Evolutionary conservation across 495 filamentous ascomycete genomes (phyloP), one percentile per base, ranked within the genome.

Genomic region (Hypoxylon subgilvum): DNA sequence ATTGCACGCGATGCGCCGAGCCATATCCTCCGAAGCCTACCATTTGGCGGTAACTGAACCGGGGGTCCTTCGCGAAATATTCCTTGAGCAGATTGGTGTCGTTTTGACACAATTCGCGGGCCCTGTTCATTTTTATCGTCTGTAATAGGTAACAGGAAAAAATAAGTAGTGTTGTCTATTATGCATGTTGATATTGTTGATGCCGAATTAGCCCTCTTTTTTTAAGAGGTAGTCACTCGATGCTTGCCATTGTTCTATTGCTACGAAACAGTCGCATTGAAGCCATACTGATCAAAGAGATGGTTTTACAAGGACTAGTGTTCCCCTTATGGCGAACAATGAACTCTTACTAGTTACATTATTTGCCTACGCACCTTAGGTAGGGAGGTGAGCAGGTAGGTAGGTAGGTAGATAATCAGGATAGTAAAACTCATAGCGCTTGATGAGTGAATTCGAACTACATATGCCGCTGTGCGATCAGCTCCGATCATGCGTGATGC

Each of bases 251-350:
- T 40, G 17, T 22, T 43, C 31, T 13, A 4, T 3, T 34, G n/a
- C 31, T 34, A 10, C 10, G 19, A 40, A 10, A 5, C 17, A 40
- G 1, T 40, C 36, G 6, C 12, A 40, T 40, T 40, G 18, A 6
- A 10, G 40, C 40, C 12, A 25, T 14, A 22, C 16, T 27, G 40
- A 43, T 43, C 40, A 43, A 43, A 43, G 40, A 43, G n/a, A 1
- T 13, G 38, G 38, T 22, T 5, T 22, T 40, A 22, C 18, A 40
- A 21, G 7, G 22, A 40, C 40, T 10, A 19, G 40, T 14, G 1
- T 25, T n/a, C 10, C 10, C 21, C 27, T 43, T 43, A 10, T 43
- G 7, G n/a, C 40, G 13, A 43, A 27, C 40, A 43, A 43, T 43
- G 19, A 23, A 10, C 17, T 40, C 19, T 21, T n/a, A n/a, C n/a